Base-by-base conservation (phyloP, 139 green algal genomes). In the Astrephomene gubernaculifera region DNA sequence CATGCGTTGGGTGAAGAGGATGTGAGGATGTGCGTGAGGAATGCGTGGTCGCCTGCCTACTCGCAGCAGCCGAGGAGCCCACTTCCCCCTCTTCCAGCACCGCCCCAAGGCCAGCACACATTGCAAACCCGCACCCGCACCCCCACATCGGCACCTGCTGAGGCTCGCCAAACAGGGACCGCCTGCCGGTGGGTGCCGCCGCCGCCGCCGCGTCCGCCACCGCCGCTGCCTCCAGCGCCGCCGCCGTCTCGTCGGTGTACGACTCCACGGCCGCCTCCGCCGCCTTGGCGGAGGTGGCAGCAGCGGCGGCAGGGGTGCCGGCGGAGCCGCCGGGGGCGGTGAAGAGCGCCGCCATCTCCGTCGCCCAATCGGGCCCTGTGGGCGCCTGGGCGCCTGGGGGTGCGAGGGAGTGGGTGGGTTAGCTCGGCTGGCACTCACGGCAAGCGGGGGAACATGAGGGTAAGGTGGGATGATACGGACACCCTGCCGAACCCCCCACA, bases 81-180 rank as follows among this genome's bases (percentile, higher is more conserved):
- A n/a, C n/a, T n/a, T n/a, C n/a, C n/a, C n/a, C n/a, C n/a, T n/a
- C n/a, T n/a, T n/a, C n/a, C n/a, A n/a, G n/a, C n/a, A n/a, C n/a
- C n/a, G n/a, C n/a, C n/a, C n/a, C n/a, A n/a, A n/a, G n/a, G n/a
- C n/a, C n/a, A n/a, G n/a, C n/a, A n/a, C n/a, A n/a, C n/a, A n/a
- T n/a, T n/a, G n/a, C n/a, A n/a, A n/a, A n/a, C n/a, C n/a, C n/a
- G n/a, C n/a, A n/a, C n/a, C n/a, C n/a, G n/a, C n/a, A n/a, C n/a
- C n/a, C n/a, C n/a, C n/a, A n/a, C n/a, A n/a, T n/a, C n/a, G n/a
- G 7, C 45, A 86, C 64, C 68, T 75, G 68, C 68, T 65, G 69
- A 38, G 70, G 69, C 81, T 87, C 68, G 14, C 81, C 81, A 12
- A 86, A 82, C 53, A 82, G 57, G 27, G 35, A 25, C 52, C 41